These are phyloP conservation scores for Penicillium paxilli DNA, from an alignment of 495 filamentous ascomycete genomes.

Conservation along the genomic window DNA sequence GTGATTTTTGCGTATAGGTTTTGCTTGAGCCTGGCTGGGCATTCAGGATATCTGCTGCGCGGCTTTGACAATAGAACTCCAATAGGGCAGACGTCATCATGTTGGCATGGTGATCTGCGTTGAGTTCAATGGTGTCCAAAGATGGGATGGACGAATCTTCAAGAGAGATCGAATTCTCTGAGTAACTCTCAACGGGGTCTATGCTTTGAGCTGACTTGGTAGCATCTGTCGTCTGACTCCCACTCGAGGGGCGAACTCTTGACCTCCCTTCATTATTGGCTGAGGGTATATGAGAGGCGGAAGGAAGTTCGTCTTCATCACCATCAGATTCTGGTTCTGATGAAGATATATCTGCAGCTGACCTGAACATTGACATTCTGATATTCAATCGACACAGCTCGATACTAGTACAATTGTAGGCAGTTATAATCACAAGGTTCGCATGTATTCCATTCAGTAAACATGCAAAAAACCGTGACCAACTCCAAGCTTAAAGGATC, in stretches of 20 bases:
- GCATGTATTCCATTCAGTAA: neutral
- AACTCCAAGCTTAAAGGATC: too few relatives aligned
- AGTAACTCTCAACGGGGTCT: conserved; percentile 11
- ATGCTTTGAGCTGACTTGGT: neutral
- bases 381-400: neutral
- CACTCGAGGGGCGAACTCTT: too few relatives aligned
- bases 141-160: conserved; percentile 20
- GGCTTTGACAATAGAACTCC: conserved; percentile 46
- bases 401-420: too few relatives aligned
- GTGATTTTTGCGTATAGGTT: conserved; percentile 42
- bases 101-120: conserved; percentile 39
- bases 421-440: too few relatives aligned
- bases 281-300: too few relatives aligned
- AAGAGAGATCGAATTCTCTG: conserved; percentile 15
- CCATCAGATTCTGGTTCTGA: conserved; percentile 36
- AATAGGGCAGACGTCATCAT: conserved; percentile 46
- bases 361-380: conserved; percentile 49
- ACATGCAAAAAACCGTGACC: neutral
- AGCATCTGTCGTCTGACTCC: conserved; percentile 9
- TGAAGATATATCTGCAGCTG: conserved; percentile 41
- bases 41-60: conserved; percentile 48
- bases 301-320: conserved; percentile 14
- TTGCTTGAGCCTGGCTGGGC: conserved; percentile 30
- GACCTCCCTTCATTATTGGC: too few relatives aligned
- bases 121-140: conserved; percentile 27